These are phyloP conservation scores for Heterobasidion occidentale DNA, from an alignment of 1,284 basidiomycete genomes.

Conservation along the genomic window DNA sequence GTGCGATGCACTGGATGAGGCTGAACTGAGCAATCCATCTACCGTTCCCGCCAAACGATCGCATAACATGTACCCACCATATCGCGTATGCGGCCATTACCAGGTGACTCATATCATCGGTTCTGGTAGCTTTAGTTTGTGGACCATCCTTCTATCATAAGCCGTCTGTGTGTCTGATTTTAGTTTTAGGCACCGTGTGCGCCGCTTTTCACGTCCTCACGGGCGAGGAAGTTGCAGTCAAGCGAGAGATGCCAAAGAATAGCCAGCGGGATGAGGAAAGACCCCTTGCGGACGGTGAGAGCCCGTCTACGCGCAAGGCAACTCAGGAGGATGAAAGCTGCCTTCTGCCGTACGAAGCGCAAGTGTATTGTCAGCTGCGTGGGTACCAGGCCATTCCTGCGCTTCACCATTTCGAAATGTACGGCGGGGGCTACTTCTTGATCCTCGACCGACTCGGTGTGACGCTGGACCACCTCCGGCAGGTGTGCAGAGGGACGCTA, in stretches of 20 bases:
- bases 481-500: conserved; percentile 12
- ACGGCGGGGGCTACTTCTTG: conserved; percentile 6
- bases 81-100: background rate
- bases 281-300: too few relatives aligned
- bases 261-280: background rate
- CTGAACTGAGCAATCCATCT: background rate
- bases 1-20: background rate
- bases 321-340: background rate
- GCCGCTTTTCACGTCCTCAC: background rate
- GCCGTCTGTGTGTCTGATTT: background rate
- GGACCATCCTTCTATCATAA: background rate
- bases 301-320: background rate
- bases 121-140: background rate
- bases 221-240: background rate
- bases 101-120: background rate
- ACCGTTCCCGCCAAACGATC: too few relatives aligned
- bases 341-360: conserved; percentile 5
- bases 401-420: conserved; percentile 6
- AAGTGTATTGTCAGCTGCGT: conserved; percentile 4
- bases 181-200: background rate
- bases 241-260: background rate
- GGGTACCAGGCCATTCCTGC: conserved; percentile 2
- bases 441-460: conserved; percentile 15
- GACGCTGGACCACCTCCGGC: conserved; percentile 6
- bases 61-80: background rate